phyloP scores from a whole-genome alignment of 257 asterid genomes.

The Nicotiana benthamiana region DNA sequence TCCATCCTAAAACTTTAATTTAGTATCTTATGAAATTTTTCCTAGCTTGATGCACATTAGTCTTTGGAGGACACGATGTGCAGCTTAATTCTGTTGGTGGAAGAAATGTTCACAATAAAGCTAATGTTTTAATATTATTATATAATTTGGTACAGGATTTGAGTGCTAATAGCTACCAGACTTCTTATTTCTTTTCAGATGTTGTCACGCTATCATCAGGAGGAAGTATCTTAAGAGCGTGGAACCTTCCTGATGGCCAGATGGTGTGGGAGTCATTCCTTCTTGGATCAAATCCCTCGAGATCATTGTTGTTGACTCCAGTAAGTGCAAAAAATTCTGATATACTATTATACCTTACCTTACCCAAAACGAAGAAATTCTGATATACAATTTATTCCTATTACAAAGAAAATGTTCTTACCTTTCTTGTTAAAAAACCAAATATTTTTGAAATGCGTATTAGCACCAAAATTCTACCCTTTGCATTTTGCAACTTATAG shows the following conservation, averaged over 20 bases:
- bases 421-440: neutral
- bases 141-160: neutral
- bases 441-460: neutral
- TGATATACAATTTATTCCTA: neutral
- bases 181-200: constrained; percentile 38
- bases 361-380: neutral
- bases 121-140: neutral
- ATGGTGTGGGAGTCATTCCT: constrained; percentile 95
- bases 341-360: neutral
- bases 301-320: constrained; percentile 55
- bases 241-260: constrained; percentile 99
- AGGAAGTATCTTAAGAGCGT: constrained; percentile 86
- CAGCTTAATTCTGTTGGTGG: neutral
- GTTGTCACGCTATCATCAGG: constrained; percentile 77
- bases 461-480: neutral
- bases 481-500: neutral
- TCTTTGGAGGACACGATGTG: neutral
- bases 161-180: neutral
- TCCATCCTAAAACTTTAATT: neutral
- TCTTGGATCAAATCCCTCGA: constrained; percentile 48
- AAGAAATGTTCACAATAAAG: neutral
- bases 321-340: constrained; percentile 38
- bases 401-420: neutral
- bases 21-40: neutral
- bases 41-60: neutral